A percentile compares a stretch with the other conserved stretches of the same genome.
Evolutionary conservation across 306 rosid species (phyloP).

Genomic region (Leucaena leucocephala): DNA sequence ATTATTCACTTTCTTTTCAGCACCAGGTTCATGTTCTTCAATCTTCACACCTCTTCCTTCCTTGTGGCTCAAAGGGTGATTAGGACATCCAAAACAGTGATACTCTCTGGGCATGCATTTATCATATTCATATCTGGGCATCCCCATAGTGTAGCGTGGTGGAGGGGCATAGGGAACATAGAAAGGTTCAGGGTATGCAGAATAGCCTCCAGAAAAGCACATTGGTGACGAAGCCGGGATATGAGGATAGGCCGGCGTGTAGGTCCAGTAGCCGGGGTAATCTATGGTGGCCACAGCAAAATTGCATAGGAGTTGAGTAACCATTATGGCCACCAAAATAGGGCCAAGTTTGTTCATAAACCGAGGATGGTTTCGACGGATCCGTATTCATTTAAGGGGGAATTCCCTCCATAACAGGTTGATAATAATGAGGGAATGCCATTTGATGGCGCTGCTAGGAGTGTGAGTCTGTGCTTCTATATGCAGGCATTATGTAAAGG

Average conservation of each 20-base stretch:
- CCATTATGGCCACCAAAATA: slow-evolving; percentile 40
- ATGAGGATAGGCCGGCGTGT: slow-evolving; percentile 39
- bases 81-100: slow-evolving; percentile 69
- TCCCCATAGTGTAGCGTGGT: slow-evolving; percentile 50
- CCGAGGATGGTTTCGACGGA: slow-evolving; percentile 44
- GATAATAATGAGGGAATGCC: slow-evolving; percentile 37
- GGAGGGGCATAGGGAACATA: slow-evolving; percentile 45
- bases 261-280: slow-evolving; percentile 40
- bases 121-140: slow-evolving; percentile 66
- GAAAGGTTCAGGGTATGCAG: slow-evolving; percentile 41
- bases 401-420: background rate
- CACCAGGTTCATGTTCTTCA: slow-evolving; percentile 56
- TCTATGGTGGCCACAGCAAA: slow-evolving; percentile 54
- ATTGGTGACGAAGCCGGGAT: slow-evolving; percentile 36
- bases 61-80: slow-evolving; percentile 41
- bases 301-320: slow-evolving; percentile 39
- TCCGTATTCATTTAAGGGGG: slow-evolving; percentile 45
- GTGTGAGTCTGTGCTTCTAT: slow-evolving; percentile 54
- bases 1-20: slow-evolving; percentile 41
- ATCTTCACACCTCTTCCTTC: slow-evolving; percentile 49
- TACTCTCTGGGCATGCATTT: slow-evolving; percentile 43
- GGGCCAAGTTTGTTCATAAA: slow-evolving; percentile 54
- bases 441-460: slow-evolving; percentile 53
- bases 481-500: slow-evolving; percentile 56
- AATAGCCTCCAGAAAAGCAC: slow-evolving; percentile 43